A percentile compares a stretch with the other conserved stretches of the same genome.
Evolutionary conservation across 2,329 filamentous ascomycete genomes (phyloP).

Genomic region (Aspergillus pseudonomiae): DNA sequence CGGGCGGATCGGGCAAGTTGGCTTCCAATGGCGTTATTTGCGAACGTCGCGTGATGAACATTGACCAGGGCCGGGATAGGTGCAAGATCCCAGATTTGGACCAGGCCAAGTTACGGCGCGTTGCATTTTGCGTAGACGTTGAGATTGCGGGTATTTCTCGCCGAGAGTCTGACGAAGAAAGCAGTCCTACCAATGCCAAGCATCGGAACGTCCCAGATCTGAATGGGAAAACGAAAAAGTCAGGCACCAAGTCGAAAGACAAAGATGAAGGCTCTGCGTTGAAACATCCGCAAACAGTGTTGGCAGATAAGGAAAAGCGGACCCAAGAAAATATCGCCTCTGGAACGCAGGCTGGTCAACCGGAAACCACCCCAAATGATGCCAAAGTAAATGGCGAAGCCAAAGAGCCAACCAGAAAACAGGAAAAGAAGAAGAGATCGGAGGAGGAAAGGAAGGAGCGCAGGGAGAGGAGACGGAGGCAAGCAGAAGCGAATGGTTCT

Average conservation of each 20-base stretch:
- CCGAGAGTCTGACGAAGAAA: conserved; percentile 66
- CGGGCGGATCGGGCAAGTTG: conserved; percentile 55
- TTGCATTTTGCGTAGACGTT: conserved; percentile 95
- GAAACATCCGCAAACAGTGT: conserved; percentile 64
- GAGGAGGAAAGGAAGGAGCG: conserved; percentile 91
- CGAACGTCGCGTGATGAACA: conserved; percentile 79
- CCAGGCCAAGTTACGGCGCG: conserved; percentile 77
- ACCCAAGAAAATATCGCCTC: conserved; percentile 29
- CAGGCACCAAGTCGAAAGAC: conserved; percentile 63
- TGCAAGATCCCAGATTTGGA: conserved; percentile 80
- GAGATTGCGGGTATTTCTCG: conserved; percentile 89
- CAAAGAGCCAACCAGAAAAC: conserved; percentile 68
- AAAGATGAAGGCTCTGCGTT: conserved; percentile 74
- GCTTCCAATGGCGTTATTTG: conserved; percentile 70
- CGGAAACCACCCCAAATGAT: conserved; percentile 28
- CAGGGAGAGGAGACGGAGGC: conserved; percentile 82
- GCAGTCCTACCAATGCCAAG: conserved; percentile 35
- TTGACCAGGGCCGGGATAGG: conserved; percentile 77
- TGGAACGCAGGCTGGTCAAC: conserved; percentile 14
- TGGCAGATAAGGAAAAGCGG: conserved; percentile 59
- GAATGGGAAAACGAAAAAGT: conserved; percentile 35
- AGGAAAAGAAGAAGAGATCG: conserved; percentile 93
- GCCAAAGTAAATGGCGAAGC: conserved; percentile 30
- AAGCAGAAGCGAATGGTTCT: conserved; percentile 84
- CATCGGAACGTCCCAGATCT: conserved; percentile 29